Evolutionary conservation across 2,329 filamentous ascomycete genomes (phyloP).

Genomic region (Botrytis fragariae): DNA sequence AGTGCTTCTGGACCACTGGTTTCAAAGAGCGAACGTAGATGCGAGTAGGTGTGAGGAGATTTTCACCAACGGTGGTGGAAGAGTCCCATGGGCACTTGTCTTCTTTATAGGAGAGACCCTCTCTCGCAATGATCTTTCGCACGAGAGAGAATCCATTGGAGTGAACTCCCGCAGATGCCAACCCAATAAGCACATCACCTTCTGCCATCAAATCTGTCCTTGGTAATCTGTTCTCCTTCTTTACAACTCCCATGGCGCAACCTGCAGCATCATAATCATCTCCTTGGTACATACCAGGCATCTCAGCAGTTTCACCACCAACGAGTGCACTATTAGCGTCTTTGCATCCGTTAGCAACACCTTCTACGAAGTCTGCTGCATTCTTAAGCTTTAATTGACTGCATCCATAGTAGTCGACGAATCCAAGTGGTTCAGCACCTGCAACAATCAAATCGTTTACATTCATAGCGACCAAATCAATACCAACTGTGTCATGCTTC

Average conservation of each 20-base stretch:
- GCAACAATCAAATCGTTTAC: slow-evolving; percentile 97
- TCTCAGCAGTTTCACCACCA: slow-evolving; percentile 97
- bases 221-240: slow-evolving; percentile 68
- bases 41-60: slow-evolving; percentile 81
- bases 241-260: slow-evolving; percentile 82
- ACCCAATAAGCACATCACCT: slow-evolving; percentile 82
- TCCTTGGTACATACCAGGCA: slow-evolving; percentile 84
- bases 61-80: slow-evolving; percentile 63
- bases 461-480: slow-evolving; percentile 83
- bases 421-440: slow-evolving; percentile 90
- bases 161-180: slow-evolving; percentile 84
- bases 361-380: slow-evolving; percentile 83
- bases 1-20: slow-evolving; percentile 56
- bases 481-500: slow-evolving; percentile 91
- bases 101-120: slow-evolving; percentile 68
- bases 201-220: slow-evolving; percentile 70
- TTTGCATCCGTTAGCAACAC: slow-evolving; percentile 83
- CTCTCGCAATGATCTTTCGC: slow-evolving; percentile 76
- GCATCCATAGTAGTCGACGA: slow-evolving; percentile 97
- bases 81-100: slow-evolving; percentile 74
- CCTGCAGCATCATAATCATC: slow-evolving; percentile 94
- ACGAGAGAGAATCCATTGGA: slow-evolving; percentile 98
- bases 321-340: slow-evolving; percentile 85
- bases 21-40: slow-evolving; percentile 90
- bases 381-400: slow-evolving; percentile 76